Percentiles rank a stretch among this genome's conserved stretches.
Evolutionary conservation across 495 filamentous ascomycete species (phyloP).

Genomic region (Aspergillus biplanus): DNA sequence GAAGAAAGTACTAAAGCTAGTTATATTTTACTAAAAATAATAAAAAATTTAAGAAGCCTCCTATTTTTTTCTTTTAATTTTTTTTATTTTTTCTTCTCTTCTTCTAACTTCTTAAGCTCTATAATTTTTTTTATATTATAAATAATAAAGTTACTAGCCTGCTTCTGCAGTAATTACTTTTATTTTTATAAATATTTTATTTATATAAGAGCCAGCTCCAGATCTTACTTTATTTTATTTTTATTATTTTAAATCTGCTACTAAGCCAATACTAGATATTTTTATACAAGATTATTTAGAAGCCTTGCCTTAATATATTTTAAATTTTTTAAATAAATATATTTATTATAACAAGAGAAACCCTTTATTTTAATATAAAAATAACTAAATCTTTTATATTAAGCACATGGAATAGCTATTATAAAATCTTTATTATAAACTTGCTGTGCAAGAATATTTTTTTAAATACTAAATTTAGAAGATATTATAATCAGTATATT

Average conservation of each 20-base stretch:
- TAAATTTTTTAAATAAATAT: not conserved
- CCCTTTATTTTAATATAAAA: not conserved
- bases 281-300: not conserved
- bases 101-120: not conserved
- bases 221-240: not conserved
- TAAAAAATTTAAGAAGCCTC: not conserved
- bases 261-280: too few relatives aligned
- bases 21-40: not conserved
- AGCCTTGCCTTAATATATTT: not conserved
- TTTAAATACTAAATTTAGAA: too few relatives aligned
- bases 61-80: not conserved
- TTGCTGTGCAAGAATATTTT: too few relatives aligned
- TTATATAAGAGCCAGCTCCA: too few relatives aligned
- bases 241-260: not conserved
- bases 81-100: not conserved
- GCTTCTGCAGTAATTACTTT: not conserved
- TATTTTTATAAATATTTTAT: not conserved
- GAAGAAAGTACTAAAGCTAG: not conserved
- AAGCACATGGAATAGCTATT: not conserved
- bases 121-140: not conserved
- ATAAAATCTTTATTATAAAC: not conserved
- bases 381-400: not conserved
- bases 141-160: not conserved
- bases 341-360: not conserved
- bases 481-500: too few relatives aligned